A percentile compares a stretch with the other conserved stretches of the same genome.
These are phyloP conservation scores for Wickerhamiella australiensis DNA, from an alignment of 805 yeast genomes.

Conservation along the genomic window DNA sequence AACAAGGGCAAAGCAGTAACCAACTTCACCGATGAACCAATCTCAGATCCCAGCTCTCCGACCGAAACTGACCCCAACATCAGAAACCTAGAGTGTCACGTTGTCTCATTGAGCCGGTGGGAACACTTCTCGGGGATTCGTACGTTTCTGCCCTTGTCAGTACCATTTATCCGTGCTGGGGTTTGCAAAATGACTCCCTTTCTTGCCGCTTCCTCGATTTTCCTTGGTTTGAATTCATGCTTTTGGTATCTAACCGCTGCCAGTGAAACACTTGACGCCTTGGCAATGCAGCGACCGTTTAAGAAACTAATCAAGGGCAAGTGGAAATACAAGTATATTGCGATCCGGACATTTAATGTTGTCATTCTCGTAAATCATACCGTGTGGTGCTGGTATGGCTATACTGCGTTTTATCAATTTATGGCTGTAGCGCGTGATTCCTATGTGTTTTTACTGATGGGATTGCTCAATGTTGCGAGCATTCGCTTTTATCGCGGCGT, in stretches of 20 bases:
- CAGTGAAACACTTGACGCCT: conserved; percentile 16
- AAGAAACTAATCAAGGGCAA: conserved; percentile 8
- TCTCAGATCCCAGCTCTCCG: background rate
- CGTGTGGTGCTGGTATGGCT: conserved; percentile 1
- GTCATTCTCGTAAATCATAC: conserved; percentile 11
- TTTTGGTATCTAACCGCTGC: conserved; percentile 16
- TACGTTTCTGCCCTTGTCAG: conserved; percentile 14
- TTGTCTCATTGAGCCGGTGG: background rate
- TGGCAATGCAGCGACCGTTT: conserved; percentile 13
- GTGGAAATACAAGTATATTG: background rate
- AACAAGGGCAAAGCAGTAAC: background rate
- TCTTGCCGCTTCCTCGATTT: conserved; percentile 14
- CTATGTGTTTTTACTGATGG: background rate
- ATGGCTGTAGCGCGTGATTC: background rate
- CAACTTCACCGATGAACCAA: background rate
- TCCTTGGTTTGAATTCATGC: conserved; percentile 13
- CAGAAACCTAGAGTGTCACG: background rate
- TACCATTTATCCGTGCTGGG: conserved; percentile 7
- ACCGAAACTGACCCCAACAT: background rate
- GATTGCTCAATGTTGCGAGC: conserved; percentile 38
- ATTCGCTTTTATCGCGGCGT: conserved; percentile 51
- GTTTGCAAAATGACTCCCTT: conserved; percentile 12
- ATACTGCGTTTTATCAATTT: background rate
- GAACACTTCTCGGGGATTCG: background rate
- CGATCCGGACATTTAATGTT: conserved; percentile 5